Evolutionary conservation across 345 rosid genomes (phyloP).

Genomic region (Adansonia digitata): DNA sequence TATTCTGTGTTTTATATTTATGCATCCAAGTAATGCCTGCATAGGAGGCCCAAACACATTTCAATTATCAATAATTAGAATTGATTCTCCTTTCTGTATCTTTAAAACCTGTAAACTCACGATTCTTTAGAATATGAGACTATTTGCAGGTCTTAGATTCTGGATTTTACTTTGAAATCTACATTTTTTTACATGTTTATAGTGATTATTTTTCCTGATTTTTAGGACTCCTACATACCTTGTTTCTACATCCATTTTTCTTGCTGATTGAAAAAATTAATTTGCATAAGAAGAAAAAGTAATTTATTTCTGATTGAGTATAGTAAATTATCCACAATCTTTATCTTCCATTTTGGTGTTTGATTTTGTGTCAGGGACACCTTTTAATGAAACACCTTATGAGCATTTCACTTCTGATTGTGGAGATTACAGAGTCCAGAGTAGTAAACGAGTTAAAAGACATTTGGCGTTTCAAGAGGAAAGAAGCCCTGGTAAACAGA

Average conservation of each 20-base stretch:
- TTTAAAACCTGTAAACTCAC: neutral
- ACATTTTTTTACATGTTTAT: neutral
- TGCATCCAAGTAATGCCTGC: neutral
- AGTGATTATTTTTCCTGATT: neutral
- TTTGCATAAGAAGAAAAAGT: neutral
- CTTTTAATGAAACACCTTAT: conserved; percentile 25
- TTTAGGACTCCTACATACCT: neutral
- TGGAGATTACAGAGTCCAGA: conserved; percentile 16
- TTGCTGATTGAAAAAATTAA: neutral
- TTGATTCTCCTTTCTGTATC: neutral
- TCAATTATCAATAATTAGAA: neutral
- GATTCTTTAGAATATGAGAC: neutral
- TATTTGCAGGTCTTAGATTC: neutral
- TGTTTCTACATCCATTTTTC: neutral
- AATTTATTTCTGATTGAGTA: conserved; percentile 1
- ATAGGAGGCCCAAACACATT: neutral
- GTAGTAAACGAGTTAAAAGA: conserved; percentile 28
- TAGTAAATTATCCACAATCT: neutral
- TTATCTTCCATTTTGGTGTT: neutral
- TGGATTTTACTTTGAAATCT: neutral
- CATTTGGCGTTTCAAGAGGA: conserved; percentile 44
- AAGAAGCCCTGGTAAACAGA: conserved; percentile 25
- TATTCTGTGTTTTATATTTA: neutral
- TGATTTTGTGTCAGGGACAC: conserved; percentile 32
- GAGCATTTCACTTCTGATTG: conserved; percentile 12